Conservation (phyloP, 805 yeast genomes). For the Zygosaccharomyces siamensis region DNA sequence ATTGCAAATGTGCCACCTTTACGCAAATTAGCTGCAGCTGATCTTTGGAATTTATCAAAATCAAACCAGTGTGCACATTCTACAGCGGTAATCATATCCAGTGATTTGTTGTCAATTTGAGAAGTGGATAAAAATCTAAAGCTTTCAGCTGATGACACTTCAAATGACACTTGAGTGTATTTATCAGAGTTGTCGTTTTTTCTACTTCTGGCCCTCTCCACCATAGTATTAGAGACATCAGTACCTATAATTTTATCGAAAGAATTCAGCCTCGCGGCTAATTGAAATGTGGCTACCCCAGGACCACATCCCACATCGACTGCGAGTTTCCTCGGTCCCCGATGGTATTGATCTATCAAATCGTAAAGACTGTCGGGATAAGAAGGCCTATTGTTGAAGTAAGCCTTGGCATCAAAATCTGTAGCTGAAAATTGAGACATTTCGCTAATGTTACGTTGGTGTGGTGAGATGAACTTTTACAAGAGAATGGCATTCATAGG, state of each 20-base stretch:
- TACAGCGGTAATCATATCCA: conserved; percentile 71
- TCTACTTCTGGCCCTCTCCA: conserved; percentile 40
- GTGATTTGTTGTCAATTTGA: conserved; percentile 19
- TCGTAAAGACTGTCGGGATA: conserved; percentile 53
- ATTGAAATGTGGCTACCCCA: conserved; percentile 61
- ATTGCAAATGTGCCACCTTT: conserved; percentile 65
- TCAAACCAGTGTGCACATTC: conserved; percentile 87
- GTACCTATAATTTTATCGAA: conserved; percentile 55
- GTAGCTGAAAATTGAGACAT: conserved; percentile 63
- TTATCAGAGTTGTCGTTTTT: conserved; percentile 12
- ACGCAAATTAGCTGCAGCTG: conserved; percentile 46
- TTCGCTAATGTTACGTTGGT: not conserved
- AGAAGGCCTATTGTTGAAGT: conserved; percentile 58
- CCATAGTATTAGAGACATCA: conserved; percentile 58
- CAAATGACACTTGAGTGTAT: conserved; percentile 12
- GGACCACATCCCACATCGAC: conserved; percentile 81
- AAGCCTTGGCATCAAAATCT: conserved; percentile 48
- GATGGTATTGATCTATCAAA: conserved; percentile 41
- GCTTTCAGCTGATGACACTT: conserved; percentile 33
- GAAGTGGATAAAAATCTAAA: conserved; percentile 12
- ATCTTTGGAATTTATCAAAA: conserved; percentile 47
- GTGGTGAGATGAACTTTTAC: not conserved
- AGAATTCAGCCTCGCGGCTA: conserved; percentile 13
- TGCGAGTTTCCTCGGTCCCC: conserved; percentile 37
- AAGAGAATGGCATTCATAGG: not conserved